phyloP scores from a whole-genome alignment of 2,329 filamentous ascomycete species.

The Trichoderma gracile region DNA sequence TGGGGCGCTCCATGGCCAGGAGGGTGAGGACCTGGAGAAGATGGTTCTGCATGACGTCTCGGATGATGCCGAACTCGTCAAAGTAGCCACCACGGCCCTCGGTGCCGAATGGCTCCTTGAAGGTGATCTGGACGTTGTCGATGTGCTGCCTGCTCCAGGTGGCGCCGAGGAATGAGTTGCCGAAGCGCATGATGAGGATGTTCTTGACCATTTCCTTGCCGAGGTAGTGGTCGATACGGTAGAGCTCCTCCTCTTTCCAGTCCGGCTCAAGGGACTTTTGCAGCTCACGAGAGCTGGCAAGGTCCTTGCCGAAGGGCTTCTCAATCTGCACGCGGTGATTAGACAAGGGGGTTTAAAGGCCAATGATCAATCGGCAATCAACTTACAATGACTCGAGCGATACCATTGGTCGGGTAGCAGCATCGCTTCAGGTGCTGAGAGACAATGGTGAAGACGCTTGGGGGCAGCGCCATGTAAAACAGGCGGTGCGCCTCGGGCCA shows the following conservation, averaged over 20 bases:
- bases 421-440: conserved; percentile 96
- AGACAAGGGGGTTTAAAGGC: conserved; percentile 29
- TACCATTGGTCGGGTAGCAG: conserved; percentile 89
- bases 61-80: conserved; percentile 98
- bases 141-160: conserved; percentile 99
- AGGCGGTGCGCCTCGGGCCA: conserved; percentile 84
- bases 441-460: conserved; percentile 96
- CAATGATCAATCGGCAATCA: background rate
- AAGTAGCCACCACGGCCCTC: conserved; percentile 98
- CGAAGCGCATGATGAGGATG: conserved; percentile 95
- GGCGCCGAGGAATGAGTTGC: conserved; percentile 97
- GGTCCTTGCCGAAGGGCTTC: conserved; percentile 98
- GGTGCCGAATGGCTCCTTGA: conserved; percentile 99
- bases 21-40: conserved; percentile 94
- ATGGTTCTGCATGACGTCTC: conserved; percentile 99
- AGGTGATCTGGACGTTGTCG: conserved; percentile 98
- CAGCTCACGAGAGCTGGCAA: conserved; percentile 88
- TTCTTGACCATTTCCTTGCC: conserved; percentile 99
- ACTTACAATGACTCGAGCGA: conserved; percentile 89
- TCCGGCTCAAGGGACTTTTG: conserved; percentile 94
- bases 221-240: conserved; percentile 98
- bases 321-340: conserved; percentile 66
- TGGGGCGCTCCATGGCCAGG: conserved; percentile 95
- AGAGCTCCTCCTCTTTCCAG: conserved; percentile 98
- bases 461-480: conserved; percentile 99